Evolutionary conservation across 2,329 filamentous ascomycete species (phyloP).

Genomic region (Arthrobotrys megalospora): DNA sequence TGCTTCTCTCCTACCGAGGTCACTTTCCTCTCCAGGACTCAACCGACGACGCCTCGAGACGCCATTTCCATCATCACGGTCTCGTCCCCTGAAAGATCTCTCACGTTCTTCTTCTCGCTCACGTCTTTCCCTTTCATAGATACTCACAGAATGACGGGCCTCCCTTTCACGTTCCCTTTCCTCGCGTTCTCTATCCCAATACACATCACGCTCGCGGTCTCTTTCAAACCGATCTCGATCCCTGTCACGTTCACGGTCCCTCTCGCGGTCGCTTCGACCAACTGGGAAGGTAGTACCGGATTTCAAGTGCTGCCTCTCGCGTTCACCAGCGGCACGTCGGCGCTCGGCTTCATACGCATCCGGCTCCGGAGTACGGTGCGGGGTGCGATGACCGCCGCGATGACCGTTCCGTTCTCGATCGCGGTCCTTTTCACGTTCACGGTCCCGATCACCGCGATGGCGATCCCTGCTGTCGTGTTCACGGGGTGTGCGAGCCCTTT

Average conservation of each 20-base stretch:
- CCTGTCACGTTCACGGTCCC: conserved; percentile 73
- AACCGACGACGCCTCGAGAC: conserved; percentile 73
- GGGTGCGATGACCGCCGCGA: conserved; percentile 75
- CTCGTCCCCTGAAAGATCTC: conserved; percentile 82
- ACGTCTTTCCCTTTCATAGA: conserved; percentile 88
- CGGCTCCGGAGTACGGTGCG: conserved; percentile 88
- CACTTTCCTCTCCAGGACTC: conserved; percentile 83
- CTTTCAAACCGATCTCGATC: conserved; percentile 73
- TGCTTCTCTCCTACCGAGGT: conserved; percentile 77
- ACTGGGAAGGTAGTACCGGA: conserved; percentile 66
- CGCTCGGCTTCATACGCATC: conserved; percentile 97
- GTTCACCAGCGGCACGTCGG: conserved; percentile 91
- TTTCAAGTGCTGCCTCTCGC: conserved; percentile 93
- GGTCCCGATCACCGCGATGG: conserved; percentile 58
- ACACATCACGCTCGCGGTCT: conserved; percentile 65
- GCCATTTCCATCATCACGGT: conserved; percentile 88
- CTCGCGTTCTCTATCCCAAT: conserved; percentile 65
- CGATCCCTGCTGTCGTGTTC: conserved; percentile 60
- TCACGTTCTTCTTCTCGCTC: conserved; percentile 93
- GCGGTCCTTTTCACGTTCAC: conserved; percentile 62
- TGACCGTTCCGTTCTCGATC: conserved; percentile 63
- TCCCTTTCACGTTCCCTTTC: conserved; percentile 66
- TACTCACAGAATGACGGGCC: conserved; percentile 73
- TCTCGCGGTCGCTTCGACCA: conserved; percentile 68
- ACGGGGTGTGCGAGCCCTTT: conserved; percentile 55